Percentiles rank a stretch among this genome's conserved stretches.
phyloP scores from a whole-genome alignment of 495 filamentous ascomycete genomes.

The Rusavskia elegans region DNA sequence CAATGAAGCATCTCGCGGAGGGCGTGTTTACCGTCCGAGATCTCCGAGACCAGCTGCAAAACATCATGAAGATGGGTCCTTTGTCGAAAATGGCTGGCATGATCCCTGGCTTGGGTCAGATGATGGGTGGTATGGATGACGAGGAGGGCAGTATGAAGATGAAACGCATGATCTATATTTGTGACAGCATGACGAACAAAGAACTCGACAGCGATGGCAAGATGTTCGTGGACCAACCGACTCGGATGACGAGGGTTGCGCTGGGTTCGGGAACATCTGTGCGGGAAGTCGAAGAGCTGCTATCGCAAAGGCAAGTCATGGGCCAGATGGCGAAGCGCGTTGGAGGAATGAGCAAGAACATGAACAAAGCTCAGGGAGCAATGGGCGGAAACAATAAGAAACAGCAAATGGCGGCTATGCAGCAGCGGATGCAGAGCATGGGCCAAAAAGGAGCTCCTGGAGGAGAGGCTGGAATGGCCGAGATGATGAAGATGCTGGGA shows the following conservation, averaged over 20 bases:
- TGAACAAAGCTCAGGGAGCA: constrained; percentile 82
- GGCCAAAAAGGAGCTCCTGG: constrained; percentile 43
- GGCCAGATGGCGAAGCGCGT: constrained; percentile 98
- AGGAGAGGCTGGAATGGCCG: constrained; percentile 25
- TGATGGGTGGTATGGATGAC: constrained; percentile 92
- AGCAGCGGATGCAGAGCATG: constrained; percentile 86
- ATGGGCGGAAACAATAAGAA: constrained; percentile 77
- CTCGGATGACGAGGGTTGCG: constrained; percentile 86
- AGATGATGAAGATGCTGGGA: constrained; percentile 39
- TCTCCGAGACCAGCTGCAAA: constrained; percentile 83
- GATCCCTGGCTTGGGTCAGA: constrained; percentile 85
- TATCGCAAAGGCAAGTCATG: constrained; percentile 98
- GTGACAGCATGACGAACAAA: constrained; percentile 90
- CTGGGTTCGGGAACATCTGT: constrained; percentile 80
- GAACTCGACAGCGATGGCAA: constrained; percentile 93
- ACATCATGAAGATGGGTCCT: constrained; percentile 99
- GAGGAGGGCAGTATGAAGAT: constrained; percentile 86
- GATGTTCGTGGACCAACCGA: constrained; percentile 80
- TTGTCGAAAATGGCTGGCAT: constrained; percentile 96
- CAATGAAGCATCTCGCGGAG: constrained; percentile 94
- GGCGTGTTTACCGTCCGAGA: constrained; percentile 94
- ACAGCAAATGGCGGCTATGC: constrained; percentile 95
- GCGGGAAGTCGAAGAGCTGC: constrained; percentile 89
- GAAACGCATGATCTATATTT: constrained; percentile 97
- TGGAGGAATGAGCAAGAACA: constrained; percentile 89